phyloP scores from a whole-genome alignment of 805 yeast species.

The Nakazawaea molendinolei region DNA sequence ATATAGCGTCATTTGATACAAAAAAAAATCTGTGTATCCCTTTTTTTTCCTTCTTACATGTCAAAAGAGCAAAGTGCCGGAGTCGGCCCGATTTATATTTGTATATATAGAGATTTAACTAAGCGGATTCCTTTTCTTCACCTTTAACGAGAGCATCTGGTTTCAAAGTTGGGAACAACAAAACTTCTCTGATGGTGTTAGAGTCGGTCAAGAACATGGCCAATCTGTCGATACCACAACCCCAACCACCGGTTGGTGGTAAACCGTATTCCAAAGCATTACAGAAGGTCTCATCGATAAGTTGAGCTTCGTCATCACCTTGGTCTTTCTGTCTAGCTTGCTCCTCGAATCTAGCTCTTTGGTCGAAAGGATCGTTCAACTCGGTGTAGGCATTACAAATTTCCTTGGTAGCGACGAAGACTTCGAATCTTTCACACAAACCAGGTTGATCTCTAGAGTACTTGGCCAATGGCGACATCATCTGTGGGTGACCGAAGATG shows the following conservation, averaged over 20 bases:
- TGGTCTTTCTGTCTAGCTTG: slow-evolving; percentile 98
- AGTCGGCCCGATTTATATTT: too few species aligned
- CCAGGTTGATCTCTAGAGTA: slow-evolving; percentile 90
- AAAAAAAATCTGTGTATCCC: too few species aligned
- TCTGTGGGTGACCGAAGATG: slow-evolving; percentile 97
- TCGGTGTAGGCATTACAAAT: slow-evolving; percentile 98
- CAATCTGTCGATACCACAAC: slow-evolving; percentile 96
- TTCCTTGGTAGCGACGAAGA: slow-evolving; percentile 97
- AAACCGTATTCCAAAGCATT: slow-evolving; percentile 96
- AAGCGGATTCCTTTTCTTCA: slow-evolving; percentile 23
- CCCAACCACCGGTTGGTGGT: slow-evolving; percentile 99
- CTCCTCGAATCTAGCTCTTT: slow-evolving; percentile 95
- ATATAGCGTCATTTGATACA: too few species aligned
- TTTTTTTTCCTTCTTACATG: too few species aligned
- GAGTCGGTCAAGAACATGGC: slow-evolving; percentile 98
- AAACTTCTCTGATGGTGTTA: slow-evolving; percentile 94
- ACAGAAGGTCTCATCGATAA: slow-evolving; percentile 94
- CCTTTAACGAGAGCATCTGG: slow-evolving; percentile 59
- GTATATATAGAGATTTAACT: slow-evolving; percentile 3
- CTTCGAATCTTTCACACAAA: slow-evolving; percentile 96
- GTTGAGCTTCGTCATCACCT: slow-evolving; percentile 98
- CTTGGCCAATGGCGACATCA: slow-evolving; percentile 99
- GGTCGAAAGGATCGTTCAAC: slow-evolving; percentile 98
- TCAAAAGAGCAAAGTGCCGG: too few species aligned
- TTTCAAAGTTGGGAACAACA: slow-evolving; percentile 97